These are phyloP conservation scores for Phytopythium cucurbitacearum DNA, from an alignment of 352 stramenopile species.

Conservation along the genomic window DNA sequence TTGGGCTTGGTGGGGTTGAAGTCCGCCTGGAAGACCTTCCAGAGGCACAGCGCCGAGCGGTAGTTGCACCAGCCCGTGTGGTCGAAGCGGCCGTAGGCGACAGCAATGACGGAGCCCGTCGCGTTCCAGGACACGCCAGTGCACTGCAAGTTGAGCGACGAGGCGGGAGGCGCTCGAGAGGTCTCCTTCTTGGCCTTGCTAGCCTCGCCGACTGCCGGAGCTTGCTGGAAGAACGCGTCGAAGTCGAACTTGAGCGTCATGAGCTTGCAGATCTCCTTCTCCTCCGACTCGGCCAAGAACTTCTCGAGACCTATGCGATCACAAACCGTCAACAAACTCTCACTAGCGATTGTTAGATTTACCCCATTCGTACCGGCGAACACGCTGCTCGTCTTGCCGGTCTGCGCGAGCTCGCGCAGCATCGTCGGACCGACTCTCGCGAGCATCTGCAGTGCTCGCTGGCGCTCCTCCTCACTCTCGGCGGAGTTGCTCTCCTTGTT, in stretches of 20 bases:
- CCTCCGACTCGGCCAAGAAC: slow-evolving; percentile 58
- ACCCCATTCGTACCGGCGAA: slow-evolving; percentile 28
- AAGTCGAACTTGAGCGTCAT: slow-evolving; percentile 68
- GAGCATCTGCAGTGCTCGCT: slow-evolving; percentile 32
- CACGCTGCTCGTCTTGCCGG: slow-evolving; percentile 27
- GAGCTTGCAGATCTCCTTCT: slow-evolving; percentile 59
- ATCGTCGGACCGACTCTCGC: slow-evolving; percentile 39
- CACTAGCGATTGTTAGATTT: not conserved
- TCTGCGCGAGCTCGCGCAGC: slow-evolving; percentile 55
- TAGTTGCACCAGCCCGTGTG: slow-evolving; percentile 88
- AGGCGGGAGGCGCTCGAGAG: slow-evolving; percentile 5
- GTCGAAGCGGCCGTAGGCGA: slow-evolving; percentile 82
- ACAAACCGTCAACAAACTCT: not conserved
- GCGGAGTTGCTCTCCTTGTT: slow-evolving; percentile 16
- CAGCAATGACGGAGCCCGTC: slow-evolving; percentile 77
- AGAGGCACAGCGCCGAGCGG: slow-evolving; percentile 79
- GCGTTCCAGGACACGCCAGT: slow-evolving; percentile 86
- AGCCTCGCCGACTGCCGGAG: slow-evolving; percentile 6
- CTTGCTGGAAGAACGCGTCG: slow-evolving; percentile 56
- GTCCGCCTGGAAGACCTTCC: slow-evolving; percentile 81
- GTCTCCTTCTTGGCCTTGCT: slow-evolving; percentile 13
- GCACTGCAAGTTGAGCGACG: slow-evolving; percentile 64
- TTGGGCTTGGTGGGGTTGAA: slow-evolving; percentile 60
- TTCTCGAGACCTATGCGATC: slow-evolving; percentile 36
- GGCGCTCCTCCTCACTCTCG: slow-evolving; percentile 32